Evolutionary conservation across 2,329 filamentous ascomycete genomes (phyloP), one percentile per base, ranked within the genome.

Genomic region (Aspergillus alliaceus): DNA sequence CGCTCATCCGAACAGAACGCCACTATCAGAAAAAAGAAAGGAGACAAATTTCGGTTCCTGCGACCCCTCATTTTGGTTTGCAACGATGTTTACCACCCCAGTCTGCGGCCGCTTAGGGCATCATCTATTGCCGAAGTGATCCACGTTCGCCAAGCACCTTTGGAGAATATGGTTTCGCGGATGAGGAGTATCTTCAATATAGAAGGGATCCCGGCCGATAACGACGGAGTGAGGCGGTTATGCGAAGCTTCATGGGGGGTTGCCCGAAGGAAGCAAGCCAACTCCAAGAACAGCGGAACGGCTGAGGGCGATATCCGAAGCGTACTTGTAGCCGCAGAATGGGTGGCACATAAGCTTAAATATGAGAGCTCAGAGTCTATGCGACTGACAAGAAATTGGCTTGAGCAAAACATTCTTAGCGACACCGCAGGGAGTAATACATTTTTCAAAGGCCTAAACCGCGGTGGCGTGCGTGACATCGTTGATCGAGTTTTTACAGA

Each of bases 81-180:
- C 79, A 99, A 99, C 67, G 96, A 99, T 72, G 86, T 98, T 1
- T 99, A 99, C 69, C 92, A 96, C 65, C 88, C 93, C 4, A 90
- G 93, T 20, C 82, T 99, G 39, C 85, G 92, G 27, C 92, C 91
- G 0, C 80, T 99, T 7, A 86, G 95, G n/a, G 90, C 93, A 62
- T 93, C 91, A 0, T 86, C 81, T 6, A 77, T 95, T 50, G 95
- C 93, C 0, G 95, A 99, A 72, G 87, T 98, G 37, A 88, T 99
- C 22, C 92, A 96, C 69, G 89, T 96, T 32, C 90, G 93, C 48
- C 95, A 95, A 66, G 92, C 95, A 2, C 87, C 90, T 0, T 77
- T 98, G 9, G 93, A 96, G 60, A 89, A 92, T 50, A 91, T 98
- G 2, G 88, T 96, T 4, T 81, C 83, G 7, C 86, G 95, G 14